Base-by-base conservation (phyloP, 2,329 filamentous ascomycete species). In the Penicillium sp. region DNA sequence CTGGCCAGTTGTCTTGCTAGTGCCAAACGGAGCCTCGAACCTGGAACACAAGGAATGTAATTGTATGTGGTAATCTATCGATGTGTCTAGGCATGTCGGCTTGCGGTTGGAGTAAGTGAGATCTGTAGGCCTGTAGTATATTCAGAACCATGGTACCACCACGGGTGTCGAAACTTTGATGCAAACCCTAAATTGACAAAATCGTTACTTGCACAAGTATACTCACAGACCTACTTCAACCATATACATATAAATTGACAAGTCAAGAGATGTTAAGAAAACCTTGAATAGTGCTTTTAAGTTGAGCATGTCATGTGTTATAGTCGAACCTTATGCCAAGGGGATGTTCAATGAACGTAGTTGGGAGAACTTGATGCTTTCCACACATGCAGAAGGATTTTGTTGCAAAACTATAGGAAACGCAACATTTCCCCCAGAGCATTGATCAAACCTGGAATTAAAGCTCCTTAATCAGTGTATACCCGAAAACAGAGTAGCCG, bases 111-210 rank as follows among this genome's bases (percentile, higher is more conserved):
- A 23, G 26, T 32, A 29, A 7, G 11, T 35, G 29, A 14, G 14
- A 16, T 35, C 16, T 11, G 2, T 11, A 26, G 27, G 19, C 13
- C 16, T 51, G 23, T 7, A 4, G 7, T 7, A 45, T 46, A 51
- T 32, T 26, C 16, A 14, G 32, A 45, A 51, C 48, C 48, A 51
- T 39, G 48, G 48, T 51, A 46, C 32, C 7, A 18, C 16, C 16
- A 19, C 40, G 30, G 41, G 18, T 32, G 16, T 23, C 16, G 26
- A 29, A 41, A 32, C 13, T 34, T 38, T 46, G 32, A 4, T 10
- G 11, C 18, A 26, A 51, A 46, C 48, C 13, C 41, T 34, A 51
- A 51, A 10, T 50, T 18, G 19, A 34, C 47, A 26, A n/a, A 7
- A 26, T 26, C 14, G 19, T 14, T 34, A 27, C 16, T 11, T 36